phyloP scores from a whole-genome alignment of 257 asterid genomes.

The Penstemon eatonii region DNA sequence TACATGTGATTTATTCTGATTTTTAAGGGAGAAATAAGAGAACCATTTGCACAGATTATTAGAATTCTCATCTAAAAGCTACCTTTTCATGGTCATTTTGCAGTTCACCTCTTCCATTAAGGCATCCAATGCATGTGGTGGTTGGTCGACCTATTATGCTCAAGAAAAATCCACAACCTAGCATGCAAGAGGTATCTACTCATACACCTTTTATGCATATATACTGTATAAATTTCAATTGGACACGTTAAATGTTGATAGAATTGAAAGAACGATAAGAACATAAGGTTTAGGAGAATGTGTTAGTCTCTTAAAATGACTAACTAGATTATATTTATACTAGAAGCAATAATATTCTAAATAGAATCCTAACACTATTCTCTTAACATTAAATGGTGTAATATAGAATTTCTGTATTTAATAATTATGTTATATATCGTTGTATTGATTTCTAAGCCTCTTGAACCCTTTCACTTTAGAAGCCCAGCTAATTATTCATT shows the following conservation, averaged over 20 bases:
- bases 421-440: background rate
- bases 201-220: background rate
- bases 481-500: background rate
- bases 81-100: conserved; percentile 27
- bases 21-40: no score
- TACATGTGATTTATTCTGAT: no score
- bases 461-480: background rate
- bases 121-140: conserved; percentile 79
- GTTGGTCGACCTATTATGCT: conserved; percentile 80
- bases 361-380: no score
- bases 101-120: conserved; percentile 85
- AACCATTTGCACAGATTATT: background rate
- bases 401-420: background rate
- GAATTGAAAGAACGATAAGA: no score
- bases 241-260: background rate
- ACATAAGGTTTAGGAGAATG: no score
- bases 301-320: no score
- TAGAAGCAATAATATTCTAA: no score
- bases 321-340: no score
- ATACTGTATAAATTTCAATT: background rate
- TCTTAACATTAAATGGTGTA: background rate
- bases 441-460: no score
- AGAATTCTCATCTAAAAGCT: background rate
- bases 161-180: conserved; percentile 66
- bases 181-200: conserved; percentile 67